A percentile compares a stretch with the other conserved stretches of the same genome.
Conservation (phyloP, 345 rosid genomes). For the Arabidopsis arenosa region DNA sequence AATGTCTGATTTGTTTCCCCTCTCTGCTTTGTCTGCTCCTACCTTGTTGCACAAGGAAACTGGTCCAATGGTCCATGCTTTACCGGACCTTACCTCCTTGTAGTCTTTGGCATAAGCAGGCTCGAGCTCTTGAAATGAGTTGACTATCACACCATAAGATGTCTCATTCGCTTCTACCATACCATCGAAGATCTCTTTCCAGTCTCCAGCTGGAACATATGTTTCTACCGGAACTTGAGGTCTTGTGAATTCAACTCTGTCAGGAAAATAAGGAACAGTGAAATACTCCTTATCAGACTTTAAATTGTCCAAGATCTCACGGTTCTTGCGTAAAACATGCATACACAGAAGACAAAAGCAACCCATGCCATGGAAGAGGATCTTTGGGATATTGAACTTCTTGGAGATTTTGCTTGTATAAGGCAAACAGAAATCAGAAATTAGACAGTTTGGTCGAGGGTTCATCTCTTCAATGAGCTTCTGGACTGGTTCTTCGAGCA, state of each 20-base stretch:
- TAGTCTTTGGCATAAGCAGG: conserved; percentile 37
- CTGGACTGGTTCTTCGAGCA: conserved; percentile 41
- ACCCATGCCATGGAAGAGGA: conserved; percentile 47
- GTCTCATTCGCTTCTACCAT: conserved; percentile 38
- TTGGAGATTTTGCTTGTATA: conserved; percentile 45
- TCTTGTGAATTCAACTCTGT: conserved; percentile 50
- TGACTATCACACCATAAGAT: conserved; percentile 48
- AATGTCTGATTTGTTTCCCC: conserved; percentile 34
- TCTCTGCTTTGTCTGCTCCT: conserved; percentile 45
- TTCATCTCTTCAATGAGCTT: conserved; percentile 44
- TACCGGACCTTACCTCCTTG: conserved; percentile 35
- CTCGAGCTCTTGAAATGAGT: conserved; percentile 55
- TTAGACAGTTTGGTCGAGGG: conserved; percentile 53
- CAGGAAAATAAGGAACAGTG: conserved; percentile 51
- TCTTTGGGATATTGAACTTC: conserved; percentile 54
- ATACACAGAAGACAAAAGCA: conserved; percentile 49
- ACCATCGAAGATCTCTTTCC: background rate
- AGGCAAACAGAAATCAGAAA: conserved; percentile 46
- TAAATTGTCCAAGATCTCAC: conserved; percentile 10
- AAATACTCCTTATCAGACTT: conserved; percentile 38
- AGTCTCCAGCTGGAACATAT: background rate
- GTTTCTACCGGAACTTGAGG: conserved; percentile 4
- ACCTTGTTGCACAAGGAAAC: conserved; percentile 48
- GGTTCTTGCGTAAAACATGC: conserved; percentile 29
- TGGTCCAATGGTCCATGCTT: conserved; percentile 59